These are phyloP conservation scores for Diddensiella caesifluorescens DNA, from an alignment of 805 yeast species.

Conservation along the genomic window DNA sequence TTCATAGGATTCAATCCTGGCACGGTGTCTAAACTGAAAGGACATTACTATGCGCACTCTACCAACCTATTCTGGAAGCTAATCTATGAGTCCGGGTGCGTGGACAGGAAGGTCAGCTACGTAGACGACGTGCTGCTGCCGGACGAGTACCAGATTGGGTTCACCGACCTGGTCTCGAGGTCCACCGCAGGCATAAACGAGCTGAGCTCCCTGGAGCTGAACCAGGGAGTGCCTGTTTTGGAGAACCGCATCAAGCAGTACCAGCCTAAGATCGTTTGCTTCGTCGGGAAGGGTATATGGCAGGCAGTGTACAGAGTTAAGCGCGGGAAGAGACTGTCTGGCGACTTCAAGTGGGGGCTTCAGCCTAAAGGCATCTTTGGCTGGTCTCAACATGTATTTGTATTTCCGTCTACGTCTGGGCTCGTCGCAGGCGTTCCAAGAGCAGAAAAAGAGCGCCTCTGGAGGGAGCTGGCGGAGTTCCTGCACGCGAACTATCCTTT, in stretches of 20 bases:
- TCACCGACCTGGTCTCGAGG: slow-evolving; percentile 63
- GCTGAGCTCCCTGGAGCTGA: slow-evolving; percentile 47
- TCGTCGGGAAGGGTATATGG: slow-evolving; percentile 77
- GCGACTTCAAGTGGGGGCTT: slow-evolving; percentile 51
- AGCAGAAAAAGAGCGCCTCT: slow-evolving; percentile 42
- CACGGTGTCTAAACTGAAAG: slow-evolving; percentile 49
- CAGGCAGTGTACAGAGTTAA: slow-evolving; percentile 44
- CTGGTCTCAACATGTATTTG: slow-evolving; percentile 39
- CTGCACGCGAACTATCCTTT: slow-evolving; percentile 9
- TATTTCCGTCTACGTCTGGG: slow-evolving; percentile 71
- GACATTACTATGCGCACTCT: slow-evolving; percentile 70
- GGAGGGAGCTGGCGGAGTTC: slow-evolving; percentile 39
- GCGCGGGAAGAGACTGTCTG: slow-evolving; percentile 30
- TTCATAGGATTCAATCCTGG: slow-evolving; percentile 77
- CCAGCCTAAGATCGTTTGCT: slow-evolving; percentile 43
- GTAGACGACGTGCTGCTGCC: slow-evolving; percentile 42
- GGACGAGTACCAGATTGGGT: slow-evolving; percentile 48
- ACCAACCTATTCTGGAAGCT: slow-evolving; percentile 66
- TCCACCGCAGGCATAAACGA: slow-evolving; percentile 58
- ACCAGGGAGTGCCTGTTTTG: slow-evolving; percentile 48
- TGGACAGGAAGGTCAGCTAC: slow-evolving; percentile 30
- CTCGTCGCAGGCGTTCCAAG: slow-evolving; percentile 50
- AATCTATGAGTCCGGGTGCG: slow-evolving; percentile 47
- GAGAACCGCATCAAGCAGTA: slow-evolving; percentile 39
- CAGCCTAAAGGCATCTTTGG: slow-evolving; percentile 30